Conservation (phyloP, 768 basidiomycete genomes). For the Leccinum obscurum region DNA sequence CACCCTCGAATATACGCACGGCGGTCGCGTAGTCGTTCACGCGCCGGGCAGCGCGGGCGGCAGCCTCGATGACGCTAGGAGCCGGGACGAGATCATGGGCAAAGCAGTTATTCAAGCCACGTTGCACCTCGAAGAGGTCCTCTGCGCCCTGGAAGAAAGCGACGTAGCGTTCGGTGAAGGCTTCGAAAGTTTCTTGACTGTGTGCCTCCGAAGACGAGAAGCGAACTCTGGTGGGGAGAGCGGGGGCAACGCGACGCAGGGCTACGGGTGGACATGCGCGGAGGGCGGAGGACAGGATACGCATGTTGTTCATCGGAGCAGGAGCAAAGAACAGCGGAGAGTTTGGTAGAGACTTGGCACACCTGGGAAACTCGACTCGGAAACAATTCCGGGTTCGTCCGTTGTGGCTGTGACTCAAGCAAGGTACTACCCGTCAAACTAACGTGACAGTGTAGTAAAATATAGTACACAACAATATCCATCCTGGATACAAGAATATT, state of each 20-base stretch:
- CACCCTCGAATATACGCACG: slow-evolving; percentile 92
- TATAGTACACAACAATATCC: not conserved
- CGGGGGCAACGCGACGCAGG: slow-evolving; percentile 44
- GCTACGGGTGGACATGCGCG: slow-evolving; percentile 55
- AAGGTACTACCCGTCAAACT: too few species aligned
- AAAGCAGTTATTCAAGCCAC: slow-evolving; percentile 99
- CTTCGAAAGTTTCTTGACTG: slow-evolving; percentile 89
- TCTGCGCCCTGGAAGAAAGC: slow-evolving; percentile 90
- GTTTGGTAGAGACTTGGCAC: not conserved
- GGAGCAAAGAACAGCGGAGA: slow-evolving; percentile 2
- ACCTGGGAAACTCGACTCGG: slow-evolving; percentile 13
- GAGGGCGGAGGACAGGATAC: slow-evolving; percentile 60
- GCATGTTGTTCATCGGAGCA: slow-evolving; percentile 43
- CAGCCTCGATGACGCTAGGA: slow-evolving; percentile 81
- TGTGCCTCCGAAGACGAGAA: slow-evolving; percentile 56
- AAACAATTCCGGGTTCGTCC: slow-evolving; percentile 19
- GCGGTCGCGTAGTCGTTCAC: slow-evolving; percentile 98
- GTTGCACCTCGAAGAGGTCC: slow-evolving; percentile 98
- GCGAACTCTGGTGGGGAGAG: slow-evolving; percentile 37
- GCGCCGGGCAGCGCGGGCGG: slow-evolving; percentile 81
- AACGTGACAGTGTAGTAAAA: not conserved
- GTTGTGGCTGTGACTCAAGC: slow-evolving; percentile 20
- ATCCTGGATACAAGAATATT: not conserved
- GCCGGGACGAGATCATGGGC: slow-evolving; percentile 96
- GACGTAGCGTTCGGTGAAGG: slow-evolving; percentile 92